Evolutionary conservation across 2,329 filamentous ascomycete species (phyloP).

Genomic region (Colletotrichum simmondsii): DNA sequence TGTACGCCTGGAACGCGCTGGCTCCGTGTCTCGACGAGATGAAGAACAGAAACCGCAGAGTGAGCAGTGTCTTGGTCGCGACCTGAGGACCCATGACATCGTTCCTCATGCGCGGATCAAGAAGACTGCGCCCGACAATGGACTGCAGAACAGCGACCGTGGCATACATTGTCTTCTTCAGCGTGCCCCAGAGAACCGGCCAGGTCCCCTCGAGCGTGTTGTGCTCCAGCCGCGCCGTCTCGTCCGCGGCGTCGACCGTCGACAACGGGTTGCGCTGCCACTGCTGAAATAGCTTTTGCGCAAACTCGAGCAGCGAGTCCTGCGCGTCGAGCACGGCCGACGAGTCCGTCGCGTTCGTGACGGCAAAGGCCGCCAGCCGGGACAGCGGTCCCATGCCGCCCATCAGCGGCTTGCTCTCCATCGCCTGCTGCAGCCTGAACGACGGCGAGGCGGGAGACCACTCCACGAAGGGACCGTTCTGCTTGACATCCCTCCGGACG

Average conservation of each 20-base stretch:
- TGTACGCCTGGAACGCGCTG: constrained; percentile 83
- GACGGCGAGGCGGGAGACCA: constrained; percentile 74
- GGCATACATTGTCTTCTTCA: constrained; percentile 81
- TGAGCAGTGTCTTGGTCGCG: constrained; percentile 77
- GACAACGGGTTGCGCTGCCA: constrained; percentile 83
- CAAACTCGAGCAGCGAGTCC: constrained; percentile 75
- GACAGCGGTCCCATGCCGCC: constrained; percentile 75
- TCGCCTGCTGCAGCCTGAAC: constrained; percentile 66
- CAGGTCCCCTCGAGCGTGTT: constrained; percentile 75
- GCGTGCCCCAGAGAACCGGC: constrained; percentile 78
- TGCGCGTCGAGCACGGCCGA: constrained; percentile 59
- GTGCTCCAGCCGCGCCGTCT: constrained; percentile 69
- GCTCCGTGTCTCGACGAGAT: constrained; percentile 80
- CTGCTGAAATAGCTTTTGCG: constrained; percentile 71
- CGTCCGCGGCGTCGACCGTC: constrained; percentile 75
- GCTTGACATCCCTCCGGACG: constrained; percentile 74
- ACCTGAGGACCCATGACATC: constrained; percentile 67
- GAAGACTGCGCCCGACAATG: constrained; percentile 71
- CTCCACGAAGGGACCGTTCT: constrained; percentile 65
- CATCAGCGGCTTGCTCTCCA: constrained; percentile 71
- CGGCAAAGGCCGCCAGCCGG: constrained; percentile 71
- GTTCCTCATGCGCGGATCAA: constrained; percentile 60
- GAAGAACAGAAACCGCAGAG: constrained; percentile 83
- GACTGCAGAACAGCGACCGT: constrained; percentile 80
- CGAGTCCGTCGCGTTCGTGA: constrained; percentile 63